Base-by-base conservation (phyloP, 768 basidiomycete species). In the Leccinellum luteum region DNA sequence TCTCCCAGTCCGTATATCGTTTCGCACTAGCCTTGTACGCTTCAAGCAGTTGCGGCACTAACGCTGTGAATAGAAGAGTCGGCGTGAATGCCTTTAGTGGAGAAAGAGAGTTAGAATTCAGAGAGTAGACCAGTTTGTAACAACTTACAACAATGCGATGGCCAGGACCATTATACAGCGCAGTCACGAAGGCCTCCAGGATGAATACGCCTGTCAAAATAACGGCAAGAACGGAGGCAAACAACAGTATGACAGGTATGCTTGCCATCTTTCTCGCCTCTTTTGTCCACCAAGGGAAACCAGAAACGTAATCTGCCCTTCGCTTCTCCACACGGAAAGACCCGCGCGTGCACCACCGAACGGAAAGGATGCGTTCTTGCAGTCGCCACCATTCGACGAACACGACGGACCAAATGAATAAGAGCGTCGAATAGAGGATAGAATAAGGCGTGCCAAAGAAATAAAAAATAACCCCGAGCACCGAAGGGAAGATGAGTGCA, bases 321-420 rank as follows among this genome's bases (percentile, higher is more conserved):
- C 83, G 81, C 59, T 84, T 85, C 67, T 94, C 92, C 7, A 91
- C 90, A 30, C 81, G 82, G 71, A 86, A 85, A 0, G 88, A 85
- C 21, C 89, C 90, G 27, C 84, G 83, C 0, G 89, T 91, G 4
- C 90, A 89, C 79, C 92, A 95, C 30, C 85, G 80, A 48, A 94
- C 81, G 2, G 92, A 85, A n/a, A 96, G 76, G 41, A 87, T 84
- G 17, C 89, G 84, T 72, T 98, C 92, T 57, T 84, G 84, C 35
- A 97, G 81, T 28, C 90, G 82, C 96, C 96, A 99, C 78, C 86
- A 88, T 71, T 98, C 94, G 59, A 95, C 89, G 65, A 95, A 96
- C 19, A 81, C 71, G 48, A 93, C 79, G 0, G 89, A 87, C 91
- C 95, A 99, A 3, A 94, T 54, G n/a, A 85, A 82, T 48, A 96